Evolutionary conservation across 768 basidiomycete species (phyloP), one percentile per base, ranked within the genome.

Genomic region (Macrolepiota fuliginosa): DNA sequence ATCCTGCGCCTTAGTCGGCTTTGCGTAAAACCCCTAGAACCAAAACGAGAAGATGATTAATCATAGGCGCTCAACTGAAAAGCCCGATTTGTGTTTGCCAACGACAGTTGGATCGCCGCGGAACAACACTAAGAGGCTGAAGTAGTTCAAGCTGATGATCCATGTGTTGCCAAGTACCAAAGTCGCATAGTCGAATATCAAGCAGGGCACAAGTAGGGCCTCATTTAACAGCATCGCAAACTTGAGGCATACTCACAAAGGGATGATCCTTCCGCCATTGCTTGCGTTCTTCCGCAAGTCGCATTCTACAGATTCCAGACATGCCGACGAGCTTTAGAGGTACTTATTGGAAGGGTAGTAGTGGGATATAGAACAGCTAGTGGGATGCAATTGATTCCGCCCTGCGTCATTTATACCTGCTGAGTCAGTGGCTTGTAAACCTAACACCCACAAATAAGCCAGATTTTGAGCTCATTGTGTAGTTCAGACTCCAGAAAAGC

Each of bases 241-340:
- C 15, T 49, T 19, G 6, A 61, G 4, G 42, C 42, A 19, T 19
- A 83, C 93, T 77, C 75, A 98, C 97, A 68, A 96, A 98, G 32
- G 97, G 97, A 75, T 99, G 97, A 67, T 98, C 97, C 75, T 96
- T 98, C 62, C 97, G 79, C 97, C 97, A 99, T 70, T 96, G 93
- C 77, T 99, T 99, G 70, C 97, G 87, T 76, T 99, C 97, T 76
- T 98, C 97, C 29, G 94, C 86, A 15, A 99, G 82, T 69, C 97
- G 89, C 37, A 91, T 88, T 74, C 94, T 86, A 74, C 94, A 96
- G 65, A 98, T 96, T 63, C 94, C 94, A 56, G 93, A 89, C 93
- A 94, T 93, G 1, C n/a, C 57, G 19, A 25, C 3, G 50, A 24
- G 24, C 50, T n/a, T 22, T 19, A 36, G 24, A 57, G 19, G 39